These are phyloP conservation scores for Geotrichum histeridarum DNA, from an alignment of 1,139 yeast genomes.

Conservation along the genomic window DNA sequence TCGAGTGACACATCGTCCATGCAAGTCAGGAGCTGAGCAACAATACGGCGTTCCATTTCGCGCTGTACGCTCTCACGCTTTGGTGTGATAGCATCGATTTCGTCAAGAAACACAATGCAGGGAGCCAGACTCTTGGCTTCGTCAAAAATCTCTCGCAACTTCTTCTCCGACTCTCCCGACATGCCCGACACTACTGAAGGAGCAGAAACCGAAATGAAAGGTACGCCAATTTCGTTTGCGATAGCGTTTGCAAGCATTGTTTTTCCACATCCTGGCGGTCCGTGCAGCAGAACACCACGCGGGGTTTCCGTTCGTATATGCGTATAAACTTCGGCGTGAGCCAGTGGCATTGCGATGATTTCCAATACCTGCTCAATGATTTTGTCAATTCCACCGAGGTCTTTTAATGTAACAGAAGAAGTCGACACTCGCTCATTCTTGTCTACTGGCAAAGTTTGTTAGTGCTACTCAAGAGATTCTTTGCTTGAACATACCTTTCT, in stretches of 20 bases:
- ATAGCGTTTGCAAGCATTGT: constrained; percentile 93
- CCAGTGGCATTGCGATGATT: constrained; percentile 80
- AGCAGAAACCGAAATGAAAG: constrained; percentile 86
- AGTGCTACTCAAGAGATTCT: background rate
- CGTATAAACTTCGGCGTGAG: constrained; percentile 85
- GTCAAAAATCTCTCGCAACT: constrained; percentile 83
- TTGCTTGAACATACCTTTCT: constrained; percentile 39
- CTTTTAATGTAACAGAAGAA: constrained; percentile 49
- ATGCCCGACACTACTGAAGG: constrained; percentile 98
- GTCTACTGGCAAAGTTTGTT: constrained; percentile 14
- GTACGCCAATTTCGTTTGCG: constrained; percentile 91
- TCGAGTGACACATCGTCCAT: constrained; percentile 89
- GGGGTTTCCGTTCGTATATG: constrained; percentile 95
- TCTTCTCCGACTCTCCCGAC: constrained; percentile 98
- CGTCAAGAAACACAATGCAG: constrained; percentile 87
- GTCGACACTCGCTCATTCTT: constrained; percentile 27
- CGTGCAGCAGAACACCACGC: constrained; percentile 89
- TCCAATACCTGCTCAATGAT: constrained; percentile 83
- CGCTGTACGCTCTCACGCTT: constrained; percentile 97
- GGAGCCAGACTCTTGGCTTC: constrained; percentile 91
- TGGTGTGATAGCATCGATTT: constrained; percentile 96
- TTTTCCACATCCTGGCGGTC: constrained; percentile 99
- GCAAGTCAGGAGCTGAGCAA: constrained; percentile 87
- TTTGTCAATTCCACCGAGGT: constrained; percentile 85
- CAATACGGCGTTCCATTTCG: constrained; percentile 96